Conservation (phyloP, 2,329 filamentous ascomycete genomes). For the Diplodia intermedia region DNA sequence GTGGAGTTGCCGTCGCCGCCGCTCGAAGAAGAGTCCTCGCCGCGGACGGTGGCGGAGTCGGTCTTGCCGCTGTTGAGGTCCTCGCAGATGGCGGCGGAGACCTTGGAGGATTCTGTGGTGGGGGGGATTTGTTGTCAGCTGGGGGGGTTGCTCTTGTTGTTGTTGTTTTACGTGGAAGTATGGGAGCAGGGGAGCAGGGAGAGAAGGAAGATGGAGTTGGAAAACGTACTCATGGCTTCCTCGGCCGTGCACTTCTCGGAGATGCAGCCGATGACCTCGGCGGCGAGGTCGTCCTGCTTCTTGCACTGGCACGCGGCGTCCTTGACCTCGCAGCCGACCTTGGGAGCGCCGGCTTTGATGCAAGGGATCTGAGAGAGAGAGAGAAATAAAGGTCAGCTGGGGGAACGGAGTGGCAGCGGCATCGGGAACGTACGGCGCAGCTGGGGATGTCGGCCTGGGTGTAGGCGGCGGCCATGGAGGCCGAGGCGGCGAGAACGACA, state of each 20-base stretch:
- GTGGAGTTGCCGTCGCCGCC: slow-evolving; percentile 24
- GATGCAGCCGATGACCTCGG: slow-evolving; percentile 51
- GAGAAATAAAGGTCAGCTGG: background rate
- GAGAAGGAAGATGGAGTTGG: background rate
- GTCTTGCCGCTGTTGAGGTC: slow-evolving; percentile 18
- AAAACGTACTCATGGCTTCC: slow-evolving; percentile 50
- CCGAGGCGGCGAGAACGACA: slow-evolving; percentile 27
- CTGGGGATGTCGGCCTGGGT: slow-evolving; percentile 38
- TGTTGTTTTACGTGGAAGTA: no score
- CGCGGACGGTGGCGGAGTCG: no score
- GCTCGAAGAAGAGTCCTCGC: background rate
- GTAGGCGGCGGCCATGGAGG: slow-evolving; percentile 30
- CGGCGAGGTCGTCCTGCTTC: slow-evolving; percentile 47
- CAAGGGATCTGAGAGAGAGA: slow-evolving; percentile 51
- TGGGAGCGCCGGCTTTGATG: slow-evolving; percentile 55
- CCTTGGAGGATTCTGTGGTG: slow-evolving; percentile 10
- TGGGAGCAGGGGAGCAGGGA: no score
- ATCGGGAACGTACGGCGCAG: slow-evolving; percentile 44
- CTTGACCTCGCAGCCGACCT: slow-evolving; percentile 55
- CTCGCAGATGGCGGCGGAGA: slow-evolving; percentile 20
- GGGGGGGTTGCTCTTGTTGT: background rate
- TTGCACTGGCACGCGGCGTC: slow-evolving; percentile 63
- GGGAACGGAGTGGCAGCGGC: no score
- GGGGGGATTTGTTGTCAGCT: background rate
- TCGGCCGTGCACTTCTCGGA: slow-evolving; percentile 46